These are phyloP conservation scores for Lasiodiplodia gonubiensis DNA, from an alignment of 2,329 filamentous ascomycete genomes.

Conservation along the genomic window DNA sequence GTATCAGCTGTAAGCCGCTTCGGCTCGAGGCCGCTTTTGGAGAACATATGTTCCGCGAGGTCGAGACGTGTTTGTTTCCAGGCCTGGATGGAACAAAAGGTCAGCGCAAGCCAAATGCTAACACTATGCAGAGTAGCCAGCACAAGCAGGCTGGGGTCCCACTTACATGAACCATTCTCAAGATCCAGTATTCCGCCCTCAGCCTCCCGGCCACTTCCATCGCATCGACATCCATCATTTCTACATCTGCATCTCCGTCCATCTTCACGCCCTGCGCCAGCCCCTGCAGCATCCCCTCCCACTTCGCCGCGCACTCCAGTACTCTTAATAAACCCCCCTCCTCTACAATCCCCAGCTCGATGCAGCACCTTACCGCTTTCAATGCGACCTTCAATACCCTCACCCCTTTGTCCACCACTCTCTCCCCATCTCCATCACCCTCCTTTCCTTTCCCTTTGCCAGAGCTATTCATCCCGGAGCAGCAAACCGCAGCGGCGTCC, in stretches of 20 bases:
- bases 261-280: conserved; percentile 17
- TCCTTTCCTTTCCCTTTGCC: background rate
- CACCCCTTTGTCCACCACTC: conserved; percentile 40
- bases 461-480: background rate
- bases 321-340: conserved; percentile 64
- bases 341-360: conserved; percentile 64
- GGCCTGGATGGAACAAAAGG: conserved; percentile 56
- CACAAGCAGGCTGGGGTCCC: too few relatives aligned
- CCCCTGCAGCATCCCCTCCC: conserved; percentile 40
- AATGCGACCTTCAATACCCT: conserved; percentile 71
- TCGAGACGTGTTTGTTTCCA: conserved; percentile 77
- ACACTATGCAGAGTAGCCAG: background rate
- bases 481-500: conserved; percentile 43
- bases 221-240: conserved; percentile 29
- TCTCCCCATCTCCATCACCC: background rate
- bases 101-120: background rate
- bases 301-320: conserved; percentile 68
- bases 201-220: conserved; percentile 47
- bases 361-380: conserved; percentile 67
- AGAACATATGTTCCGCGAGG: conserved; percentile 78
- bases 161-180: conserved; percentile 70
- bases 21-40: conserved; percentile 62
- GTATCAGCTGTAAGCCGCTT: conserved; percentile 38
- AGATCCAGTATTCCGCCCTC: conserved; percentile 67
- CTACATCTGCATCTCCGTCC: conserved; percentile 21